Base-by-base conservation (phyloP, 371 early-diverging fungal species). In the Apophysomyces ossiformis region DNA sequence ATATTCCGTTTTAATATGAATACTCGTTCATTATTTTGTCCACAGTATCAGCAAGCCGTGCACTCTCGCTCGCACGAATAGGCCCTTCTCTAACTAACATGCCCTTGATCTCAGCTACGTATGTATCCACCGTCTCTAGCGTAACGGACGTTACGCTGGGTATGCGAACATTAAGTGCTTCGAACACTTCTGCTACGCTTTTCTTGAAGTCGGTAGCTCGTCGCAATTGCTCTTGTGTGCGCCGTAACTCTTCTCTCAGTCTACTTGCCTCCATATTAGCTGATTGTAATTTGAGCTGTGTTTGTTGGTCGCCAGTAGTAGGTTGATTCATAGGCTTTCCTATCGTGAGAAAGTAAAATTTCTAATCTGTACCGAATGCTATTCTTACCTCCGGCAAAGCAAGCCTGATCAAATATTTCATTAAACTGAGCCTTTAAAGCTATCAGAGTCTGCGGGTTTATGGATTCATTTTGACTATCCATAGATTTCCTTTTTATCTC, bases 161-260 rank as follows among this genome's bases (percentile, higher is more conserved):
- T 39, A 64, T 46, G 12, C 59, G 70, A 16, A 69, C 63, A 46
- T 66, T 61, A 11, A 69, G 60, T 16, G 63, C 66, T 15, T 57
- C 61, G 41, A 69, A 65, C 13, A 69, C 66, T 18, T 66, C 66
- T 9, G 65, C 61, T 26, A 66, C 70, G n/a, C 26, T 58, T 37
- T 50, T 58, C 32, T 69, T 69, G 63, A 69, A 69, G 8, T 69
- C 69, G n/a, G 41, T 12, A 6, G 44, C n/a, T 32, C 62, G 65
- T 21, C 66, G 63, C 11, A 50, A 21, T 26, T 50, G 54, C 9
- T 50, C 54, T 5, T 50, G 54, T 21, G 54, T 21, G 21, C 54
- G 21, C 21, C 54, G 54, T 21, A 54, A 8, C 38, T 69, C 70
- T 37, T 65, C 61, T 37, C 44, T 46, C 26, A 68, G 35, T 1